These are phyloP conservation scores for Candida verbasci DNA, from an alignment of 805 yeast genomes.

Conservation along the genomic window DNA sequence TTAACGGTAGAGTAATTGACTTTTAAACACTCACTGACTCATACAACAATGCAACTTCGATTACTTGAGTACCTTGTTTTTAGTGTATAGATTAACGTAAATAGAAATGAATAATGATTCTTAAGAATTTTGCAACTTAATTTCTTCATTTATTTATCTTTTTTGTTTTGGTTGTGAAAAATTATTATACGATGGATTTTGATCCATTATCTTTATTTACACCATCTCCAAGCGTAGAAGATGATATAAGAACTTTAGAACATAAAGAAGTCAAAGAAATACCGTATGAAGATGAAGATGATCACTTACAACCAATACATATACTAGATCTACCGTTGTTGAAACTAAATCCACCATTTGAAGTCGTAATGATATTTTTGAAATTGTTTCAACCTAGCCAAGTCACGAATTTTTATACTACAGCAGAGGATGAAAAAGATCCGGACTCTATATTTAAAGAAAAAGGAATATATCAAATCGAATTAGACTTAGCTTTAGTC, in stretches of 20 bases:
- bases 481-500: constrained; percentile 22
- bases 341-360: constrained; percentile 42
- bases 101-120: not conserved
- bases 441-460: constrained; percentile 22
- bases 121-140: no score
- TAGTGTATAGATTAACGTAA: no score
- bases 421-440: constrained; percentile 6
- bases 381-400: constrained; percentile 45
- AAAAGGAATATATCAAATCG: constrained; percentile 25
- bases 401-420: constrained; percentile 44
- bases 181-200: constrained; percentile 29
- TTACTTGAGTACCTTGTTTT: no score
- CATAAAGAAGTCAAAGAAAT: not conserved
- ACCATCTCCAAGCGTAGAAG: constrained; percentile 14
- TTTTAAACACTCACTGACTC: no score
- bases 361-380: constrained; percentile 42
- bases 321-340: constrained; percentile 56
- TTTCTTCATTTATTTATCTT: not conserved
- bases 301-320: constrained; percentile 38
- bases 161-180: not conserved
- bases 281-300: constrained; percentile 15
- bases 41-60: no score
- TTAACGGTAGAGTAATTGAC: constrained; percentile 94
- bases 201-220: constrained; percentile 40
- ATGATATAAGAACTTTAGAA: not conserved